Evolutionary conservation across 148 eudicot genomes (phyloP), one percentile per base, ranked within the genome.

Genomic region (Limonium bicolor): DNA sequence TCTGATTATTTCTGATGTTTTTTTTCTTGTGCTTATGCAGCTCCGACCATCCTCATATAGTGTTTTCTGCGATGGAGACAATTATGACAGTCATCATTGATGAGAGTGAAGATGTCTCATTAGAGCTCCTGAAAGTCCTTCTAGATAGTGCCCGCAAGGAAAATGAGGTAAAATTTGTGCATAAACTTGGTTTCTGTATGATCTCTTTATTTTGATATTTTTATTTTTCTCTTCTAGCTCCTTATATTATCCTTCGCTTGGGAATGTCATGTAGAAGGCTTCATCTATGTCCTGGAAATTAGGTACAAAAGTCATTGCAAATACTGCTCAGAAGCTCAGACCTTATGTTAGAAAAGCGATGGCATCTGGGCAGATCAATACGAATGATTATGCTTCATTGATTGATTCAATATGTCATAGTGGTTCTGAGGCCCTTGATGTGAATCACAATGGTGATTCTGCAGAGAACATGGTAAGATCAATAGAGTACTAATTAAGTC

Each of bases 81-180:
- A 76, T 90, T 39, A 80, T 90, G 99, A 68, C 61, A 40, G 46
- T 64, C 43, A 51, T 80, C 52, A 60, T 90, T 38, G 58, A 80
- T 13, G 99, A 84, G 63, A 80, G 73, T 48, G 99, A 90, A 46
- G 68, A 65, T 25, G 50, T 75, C 31, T 54, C 93, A 30, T 23
- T 59, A 30, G 67, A 67, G 44, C 85, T 90, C 36, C 61, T 90
- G 18, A 62, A 44, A 56, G 72, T 71, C 36, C 75, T 90, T 55
- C 51, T 90, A 35, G 51, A 20, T 32, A 75, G 84, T 62, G 63
- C 77, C 23, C 75, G 48, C 63, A 77, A 61, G 64, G 84, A 68
- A 51, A 80, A 75, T 54, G 62, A 80, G 87, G 99, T 71, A 66
- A n/a, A n/a, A n/a, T n/a, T n/a, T 17, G 47, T 19, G 20, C 10